Percentiles rank a stretch among this genome's conserved stretches.
These are phyloP conservation scores for Gypsophila paniculata DNA, from an alignment of 179 eudicot genomes.

Conservation along the genomic window DNA sequence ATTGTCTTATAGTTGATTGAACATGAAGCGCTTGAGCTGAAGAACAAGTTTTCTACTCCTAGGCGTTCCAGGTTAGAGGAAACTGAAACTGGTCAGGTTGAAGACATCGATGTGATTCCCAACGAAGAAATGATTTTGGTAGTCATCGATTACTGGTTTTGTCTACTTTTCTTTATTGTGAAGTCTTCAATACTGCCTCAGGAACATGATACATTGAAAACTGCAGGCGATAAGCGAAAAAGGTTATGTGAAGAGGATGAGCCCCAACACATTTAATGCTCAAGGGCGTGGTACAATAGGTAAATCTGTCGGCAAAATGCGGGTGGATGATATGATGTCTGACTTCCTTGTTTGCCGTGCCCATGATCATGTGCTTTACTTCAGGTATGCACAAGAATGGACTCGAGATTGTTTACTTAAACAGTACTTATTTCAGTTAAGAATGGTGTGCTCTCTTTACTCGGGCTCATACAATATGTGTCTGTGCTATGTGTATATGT, in stretches of 20 bases:
- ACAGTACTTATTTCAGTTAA: background rate
- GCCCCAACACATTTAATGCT: conserved; percentile 74
- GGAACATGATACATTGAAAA: conserved; percentile 13
- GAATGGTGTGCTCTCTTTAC: background rate
- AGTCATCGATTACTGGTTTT: conserved; percentile 12
- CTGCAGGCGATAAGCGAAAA: conserved; percentile 89
- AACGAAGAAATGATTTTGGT: conserved; percentile 95
- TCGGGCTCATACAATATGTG: background rate
- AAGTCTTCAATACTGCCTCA: background rate
- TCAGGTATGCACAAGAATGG: conserved; percentile 52
- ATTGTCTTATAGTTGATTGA: conserved; percentile 55
- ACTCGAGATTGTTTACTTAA: background rate
- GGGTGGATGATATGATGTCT: conserved; percentile 87
- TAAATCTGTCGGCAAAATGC: conserved; percentile 90
- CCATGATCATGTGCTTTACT: conserved; percentile 81
- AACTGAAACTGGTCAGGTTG: conserved; percentile 71
- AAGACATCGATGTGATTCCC: conserved; percentile 89
- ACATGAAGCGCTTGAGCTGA: conserved; percentile 84
- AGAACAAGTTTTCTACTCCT: conserved; percentile 75
- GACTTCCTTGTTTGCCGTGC: conserved; percentile 90
- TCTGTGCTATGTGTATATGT: too few species aligned
- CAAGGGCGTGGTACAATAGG: conserved; percentile 93
- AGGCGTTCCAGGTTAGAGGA: conserved; percentile 84
- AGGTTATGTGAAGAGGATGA: conserved; percentile 95
- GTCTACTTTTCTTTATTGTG: conserved; percentile 10